Percentiles rank a stretch among this genome's conserved stretches.
Conservation (phyloP, 116 monocot genomes). For the Papilionanthe hybrid region DNA sequence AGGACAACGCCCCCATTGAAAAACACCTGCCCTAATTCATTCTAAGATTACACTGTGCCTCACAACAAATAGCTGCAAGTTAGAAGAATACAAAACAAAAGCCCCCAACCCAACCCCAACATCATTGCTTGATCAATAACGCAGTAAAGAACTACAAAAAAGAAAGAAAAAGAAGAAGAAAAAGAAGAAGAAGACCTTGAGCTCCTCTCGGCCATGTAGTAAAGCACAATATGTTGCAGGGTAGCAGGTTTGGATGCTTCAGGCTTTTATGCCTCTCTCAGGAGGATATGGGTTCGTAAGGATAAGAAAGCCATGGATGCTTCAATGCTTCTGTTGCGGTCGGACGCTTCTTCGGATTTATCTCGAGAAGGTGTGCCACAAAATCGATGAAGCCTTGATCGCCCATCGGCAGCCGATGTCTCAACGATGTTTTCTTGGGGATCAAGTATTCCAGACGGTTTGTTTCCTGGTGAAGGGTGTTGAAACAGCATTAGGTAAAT, state of each 20-base stretch:
- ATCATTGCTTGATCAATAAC: background rate
- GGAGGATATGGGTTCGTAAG: conserved; percentile 97
- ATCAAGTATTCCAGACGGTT: conserved; percentile 85
- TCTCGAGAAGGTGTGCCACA: conserved; percentile 74
- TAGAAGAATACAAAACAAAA: background rate
- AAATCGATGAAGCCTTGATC: conserved; percentile 91
- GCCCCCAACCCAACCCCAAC: background rate
- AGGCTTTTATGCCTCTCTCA: conserved; percentile 15
- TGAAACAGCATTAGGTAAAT: too few relatives aligned
- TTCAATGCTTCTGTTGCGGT: conserved; percentile 75
- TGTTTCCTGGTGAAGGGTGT: conserved; percentile 51
- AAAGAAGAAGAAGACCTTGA: background rate
- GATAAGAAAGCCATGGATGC: conserved; percentile 91
- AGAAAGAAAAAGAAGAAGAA: background rate
- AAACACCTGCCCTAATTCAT: conserved; percentile 3
- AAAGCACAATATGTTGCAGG: background rate
- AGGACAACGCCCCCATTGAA: conserved; percentile 4
- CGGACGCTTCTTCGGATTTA: conserved; percentile 90
- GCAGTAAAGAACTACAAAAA: background rate
- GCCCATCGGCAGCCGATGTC: conserved; percentile 88
- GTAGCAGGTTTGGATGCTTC: conserved; percentile 4
- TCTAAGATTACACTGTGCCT: conserved; percentile 8
- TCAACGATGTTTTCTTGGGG: conserved; percentile 84
- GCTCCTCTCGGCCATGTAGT: background rate
- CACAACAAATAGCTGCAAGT: conserved; percentile 3